A percentile compares a stretch with the other conserved stretches of the same genome.
phyloP scores from a whole-genome alignment of 345 rosid species.

The Lepidium sativum region DNA sequence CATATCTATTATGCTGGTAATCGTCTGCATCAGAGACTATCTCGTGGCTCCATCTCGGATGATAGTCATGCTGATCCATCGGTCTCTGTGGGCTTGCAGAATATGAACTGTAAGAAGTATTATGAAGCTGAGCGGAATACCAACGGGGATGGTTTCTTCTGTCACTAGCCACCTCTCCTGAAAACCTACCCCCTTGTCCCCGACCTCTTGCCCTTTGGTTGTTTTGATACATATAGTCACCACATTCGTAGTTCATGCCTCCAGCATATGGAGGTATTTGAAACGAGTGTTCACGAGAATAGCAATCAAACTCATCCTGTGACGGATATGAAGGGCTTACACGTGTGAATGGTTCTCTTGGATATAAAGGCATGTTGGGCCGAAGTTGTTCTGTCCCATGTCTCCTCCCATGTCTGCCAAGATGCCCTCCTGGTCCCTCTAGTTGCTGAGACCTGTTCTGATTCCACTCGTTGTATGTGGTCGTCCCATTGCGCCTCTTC shows the following conservation, averaged over 20 bases:
- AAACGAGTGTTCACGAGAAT: slow-evolving; percentile 28
- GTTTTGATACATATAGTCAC: slow-evolving; percentile 21
- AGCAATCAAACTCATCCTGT: slow-evolving; percentile 30
- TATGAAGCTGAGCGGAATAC: slow-evolving; percentile 32
- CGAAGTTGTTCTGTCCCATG: slow-evolving; percentile 32
- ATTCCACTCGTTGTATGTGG: slow-evolving; percentile 23
- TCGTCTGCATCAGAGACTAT: slow-evolving; percentile 37
- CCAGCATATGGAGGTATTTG: slow-evolving; percentile 35
- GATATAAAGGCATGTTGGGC: slow-evolving; percentile 31
- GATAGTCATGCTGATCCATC: slow-evolving; percentile 39
- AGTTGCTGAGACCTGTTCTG: slow-evolving; percentile 31
- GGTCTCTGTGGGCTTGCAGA: slow-evolving; percentile 51
- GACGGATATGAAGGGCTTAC: slow-evolving; percentile 40
- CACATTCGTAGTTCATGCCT: slow-evolving; percentile 5
- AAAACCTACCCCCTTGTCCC: slow-evolving; percentile 31
- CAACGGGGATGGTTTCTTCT: slow-evolving; percentile 30
- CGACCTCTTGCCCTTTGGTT: slow-evolving; percentile 24
- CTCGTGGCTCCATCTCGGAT: slow-evolving; percentile 28
- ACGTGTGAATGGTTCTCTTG: slow-evolving; percentile 35
- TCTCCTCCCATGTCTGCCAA: slow-evolving; percentile 35
- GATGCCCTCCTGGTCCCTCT: slow-evolving; percentile 28
- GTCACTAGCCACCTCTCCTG: slow-evolving; percentile 35
- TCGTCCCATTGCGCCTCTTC: slow-evolving; percentile 19
- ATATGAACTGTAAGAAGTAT: slow-evolving; percentile 36
- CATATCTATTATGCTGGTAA: slow-evolving; percentile 32